Evolutionary conservation across 495 filamentous ascomycete genomes (phyloP), one percentile per base, ranked within the genome.

Genomic region (Bryoglossum gracile): DNA sequence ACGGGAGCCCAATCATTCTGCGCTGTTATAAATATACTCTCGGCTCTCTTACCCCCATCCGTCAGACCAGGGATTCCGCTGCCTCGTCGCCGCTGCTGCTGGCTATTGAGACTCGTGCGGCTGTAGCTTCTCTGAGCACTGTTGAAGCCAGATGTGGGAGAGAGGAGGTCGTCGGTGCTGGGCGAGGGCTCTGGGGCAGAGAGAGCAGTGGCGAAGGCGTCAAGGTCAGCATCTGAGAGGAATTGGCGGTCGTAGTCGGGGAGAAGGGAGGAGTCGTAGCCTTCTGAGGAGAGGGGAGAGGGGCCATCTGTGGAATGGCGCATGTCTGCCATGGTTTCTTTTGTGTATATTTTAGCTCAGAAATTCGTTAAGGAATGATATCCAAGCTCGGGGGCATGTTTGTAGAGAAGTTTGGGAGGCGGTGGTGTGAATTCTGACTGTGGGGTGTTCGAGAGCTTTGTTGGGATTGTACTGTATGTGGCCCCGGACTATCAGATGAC

Each of bases 1-100:
- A 94, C 77, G 1, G 87, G 87, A 3, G 82, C 80, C 87, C 87
- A 92, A 69, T 92, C 87, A 61, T 88, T 90, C 54, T 86, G 74
- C 22, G 87, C 86, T 8, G 81, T 76, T 48, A 91, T 80, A 54
- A 82, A 80, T 47, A 73, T 14, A 19, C 46, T 54, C 21, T 54
- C 55, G 34, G 50, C 35, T 17, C 43, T 56, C 41, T 51, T 55
- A 8, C 42, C 17, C 4, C 45, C 41, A n/a, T 44, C 50, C 50
- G 2, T 51, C 47, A 6, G 34, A 11, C n/a, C 37, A 16, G 30
- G 23, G 16, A 16, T 23, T 23, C 39, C 41, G 26, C 9, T 42
- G 32, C 19, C 24, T 23, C 24, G n/a, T 13, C 24, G 10, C 44
- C 40, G 13, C 34, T 16, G n/a, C 44, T 35, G 13, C 34, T 16